Evolutionary conservation across 208 protist species (phyloP), one percentile per base, ranked within the genome.

Genomic region (Angomonas deanei): DNA sequence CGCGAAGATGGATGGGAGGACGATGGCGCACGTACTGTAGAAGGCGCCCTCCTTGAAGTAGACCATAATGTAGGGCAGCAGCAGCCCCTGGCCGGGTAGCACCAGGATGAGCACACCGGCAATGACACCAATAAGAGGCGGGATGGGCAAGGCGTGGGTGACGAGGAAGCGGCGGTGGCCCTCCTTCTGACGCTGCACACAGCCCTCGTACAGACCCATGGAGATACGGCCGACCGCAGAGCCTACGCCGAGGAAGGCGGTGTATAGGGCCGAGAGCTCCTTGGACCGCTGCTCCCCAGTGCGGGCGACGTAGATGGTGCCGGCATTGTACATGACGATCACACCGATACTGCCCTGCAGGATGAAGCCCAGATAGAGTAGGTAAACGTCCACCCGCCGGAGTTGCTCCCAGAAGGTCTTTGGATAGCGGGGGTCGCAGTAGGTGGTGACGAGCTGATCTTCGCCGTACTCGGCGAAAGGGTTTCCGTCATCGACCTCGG

Each of bases 241-340:
- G 26, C 82, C 78, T 17, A 88, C 74, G 3, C 82, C 82, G 21
- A 88, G 72, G 53, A 88, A 88, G 28, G 82, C 74, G 3, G 82
- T 88, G 75, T 88, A 88, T 2, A 88, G 56, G 6, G 82, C 74
- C 5, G 78, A 79, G 10, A 69, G 26, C 28, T 64, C 57, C 19
- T 3, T 8, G 33, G 57, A 77, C 52, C 82, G 82, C 38, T 65
- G 4, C 0, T 75, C 31, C 10, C 82, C 82, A 11, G 70, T 66
- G 10, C 77, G 32, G 6, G 82, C 82, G 49, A 85, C 67, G 59
- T 70, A 88, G 47, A 88, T 85, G 55, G 77, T 88, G 60, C 68
- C 71, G 26, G 69, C 57, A 61, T 88, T 88, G 77, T 83, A 88
- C 72, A 88, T 80, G 27, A 88, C 75, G n/a, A 88, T 72, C 46